Percentiles rank a stretch among this genome's conserved stretches.
Conservation (phyloP, 352 stramenopile genomes). For the Globisporangium nodosum region DNA sequence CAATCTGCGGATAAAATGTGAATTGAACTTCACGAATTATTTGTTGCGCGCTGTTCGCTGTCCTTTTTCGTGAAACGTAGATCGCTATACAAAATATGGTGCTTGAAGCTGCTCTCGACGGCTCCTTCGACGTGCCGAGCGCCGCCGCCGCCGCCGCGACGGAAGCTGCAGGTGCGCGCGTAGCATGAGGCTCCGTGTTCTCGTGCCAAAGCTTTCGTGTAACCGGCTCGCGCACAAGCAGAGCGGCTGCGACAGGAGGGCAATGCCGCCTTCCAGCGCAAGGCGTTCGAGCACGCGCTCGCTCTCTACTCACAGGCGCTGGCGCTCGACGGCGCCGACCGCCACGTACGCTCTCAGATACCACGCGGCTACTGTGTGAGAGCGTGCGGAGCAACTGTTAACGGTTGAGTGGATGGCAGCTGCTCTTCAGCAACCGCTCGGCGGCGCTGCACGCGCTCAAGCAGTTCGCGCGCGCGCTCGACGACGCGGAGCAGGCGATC, state of each 20-base stretch:
- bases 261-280: slow-evolving; percentile 62
- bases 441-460: slow-evolving; percentile 73
- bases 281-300: slow-evolving; percentile 40
- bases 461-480: slow-evolving; percentile 60
- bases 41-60: too few relatives aligned
- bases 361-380: too few relatives aligned
- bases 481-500: slow-evolving; percentile 80
- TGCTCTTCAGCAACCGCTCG: slow-evolving; percentile 87
- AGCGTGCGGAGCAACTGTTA: too few relatives aligned
- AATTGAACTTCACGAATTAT: too few relatives aligned
- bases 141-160: slow-evolving; percentile 6
- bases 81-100: slow-evolving; percentile 1
- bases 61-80: too few relatives aligned
- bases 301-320: slow-evolving; percentile 60
- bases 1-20: too few relatives aligned
- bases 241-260: slow-evolving; percentile 50
- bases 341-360: slow-evolving; percentile 33
- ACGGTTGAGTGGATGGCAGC: slow-evolving; percentile 15
- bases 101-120: slow-evolving; percentile 24
- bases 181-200: not conserved
- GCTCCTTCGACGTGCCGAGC: slow-evolving; percentile 30
- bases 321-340: slow-evolving; percentile 21
- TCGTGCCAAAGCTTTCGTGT: not conserved
- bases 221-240: not conserved
- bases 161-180: not conserved